A percentile compares a stretch with the other conserved stretches of the same genome.
These are phyloP conservation scores for Kodamaea restingae DNA, from an alignment of 805 yeast genomes.

Conservation along the genomic window DNA sequence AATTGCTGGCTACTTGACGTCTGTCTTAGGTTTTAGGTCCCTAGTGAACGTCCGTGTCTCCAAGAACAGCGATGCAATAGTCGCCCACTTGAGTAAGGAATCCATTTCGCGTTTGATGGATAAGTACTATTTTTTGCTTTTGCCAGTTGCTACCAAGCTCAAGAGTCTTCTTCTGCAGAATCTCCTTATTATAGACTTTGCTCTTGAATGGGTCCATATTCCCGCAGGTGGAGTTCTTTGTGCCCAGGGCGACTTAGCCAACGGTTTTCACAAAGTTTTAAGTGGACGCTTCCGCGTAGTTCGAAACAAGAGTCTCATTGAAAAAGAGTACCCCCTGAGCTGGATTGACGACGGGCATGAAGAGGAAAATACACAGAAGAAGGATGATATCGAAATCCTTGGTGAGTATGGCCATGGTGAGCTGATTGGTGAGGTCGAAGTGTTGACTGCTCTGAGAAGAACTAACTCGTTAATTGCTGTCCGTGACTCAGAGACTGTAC, in stretches of 20 bases:
- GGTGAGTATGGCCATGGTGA: constrained; percentile 93
- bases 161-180: constrained; percentile 64
- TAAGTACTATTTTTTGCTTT: constrained; percentile 66
- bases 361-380: constrained; percentile 4
- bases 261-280: constrained; percentile 83
- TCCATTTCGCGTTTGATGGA: constrained; percentile 67
- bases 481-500: constrained; percentile 88
- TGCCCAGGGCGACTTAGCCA: constrained; percentile 80
- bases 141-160: constrained; percentile 72
- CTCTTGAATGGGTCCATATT: constrained; percentile 90
- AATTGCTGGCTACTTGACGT: constrained; percentile 81
- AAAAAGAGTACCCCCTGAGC: constrained; percentile 7
- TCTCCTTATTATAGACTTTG: constrained; percentile 76
- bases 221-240: constrained; percentile 82
- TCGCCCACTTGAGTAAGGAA: constrained; percentile 64
- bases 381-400: constrained; percentile 33
- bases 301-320: constrained; percentile 26
- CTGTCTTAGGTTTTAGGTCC: constrained; percentile 74
- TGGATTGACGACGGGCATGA: constrained; percentile 8
- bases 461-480: constrained; percentile 74
- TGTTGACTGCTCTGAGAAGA: constrained; percentile 73
- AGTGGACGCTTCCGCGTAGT: constrained; percentile 83
- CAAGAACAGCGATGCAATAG: constrained; percentile 51
- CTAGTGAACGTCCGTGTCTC: constrained; percentile 66
- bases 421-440: constrained; percentile 93